Base-by-base conservation (phyloP, 495 filamentous ascomycete species). In the Thozetella sp. region DNA sequence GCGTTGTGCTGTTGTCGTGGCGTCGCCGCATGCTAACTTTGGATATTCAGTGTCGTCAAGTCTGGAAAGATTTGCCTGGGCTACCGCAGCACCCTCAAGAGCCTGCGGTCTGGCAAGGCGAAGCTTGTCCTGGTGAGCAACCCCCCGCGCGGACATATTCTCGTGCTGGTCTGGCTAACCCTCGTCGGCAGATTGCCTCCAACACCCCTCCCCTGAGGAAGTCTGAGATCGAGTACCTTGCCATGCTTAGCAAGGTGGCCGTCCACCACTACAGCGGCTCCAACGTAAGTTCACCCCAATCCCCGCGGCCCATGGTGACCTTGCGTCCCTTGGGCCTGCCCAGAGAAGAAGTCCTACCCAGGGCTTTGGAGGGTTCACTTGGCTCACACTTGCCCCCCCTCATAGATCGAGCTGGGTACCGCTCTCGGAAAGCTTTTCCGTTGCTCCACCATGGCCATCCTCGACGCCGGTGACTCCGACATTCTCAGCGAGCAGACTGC, bases 381-480 rank as follows among this genome's bases (percentile, higher is more conserved):
- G 71, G 68, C 69, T 72, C 71, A 78, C 72, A 79, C 74, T 61
- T 62, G 69, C 64, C 25, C 25, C 53, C 51, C 45, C 57, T 53
- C 65, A 79, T 73, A 97, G 93, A 97, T 97, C 75, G 93, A 98
- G 79, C 84, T 99, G 57, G 95, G 95, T 61, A 97, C 93, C 67
- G 91, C 93, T 56, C 77, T 74, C 68, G 67, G 68, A 30, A 75
- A 74, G 67, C 69, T 74, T 65, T 74, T 73, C 85, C 79, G 88
- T 58, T 97, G 93, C 85, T 90, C 89, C 55, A 96, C 93, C 72
- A 96, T 98, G 92, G 88, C 93, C 60, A 88, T 97, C 75, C 79
- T 98, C 46, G 93, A 97, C 80, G 93, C 92, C 77, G 95, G 95
- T 90, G 95, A 98, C 87, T 95, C 91, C 56, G 94, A 99, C 81